These are phyloP conservation scores for Solanum corneliomulleri DNA, from an alignment of 257 asterid species.

Conservation along the genomic window DNA sequence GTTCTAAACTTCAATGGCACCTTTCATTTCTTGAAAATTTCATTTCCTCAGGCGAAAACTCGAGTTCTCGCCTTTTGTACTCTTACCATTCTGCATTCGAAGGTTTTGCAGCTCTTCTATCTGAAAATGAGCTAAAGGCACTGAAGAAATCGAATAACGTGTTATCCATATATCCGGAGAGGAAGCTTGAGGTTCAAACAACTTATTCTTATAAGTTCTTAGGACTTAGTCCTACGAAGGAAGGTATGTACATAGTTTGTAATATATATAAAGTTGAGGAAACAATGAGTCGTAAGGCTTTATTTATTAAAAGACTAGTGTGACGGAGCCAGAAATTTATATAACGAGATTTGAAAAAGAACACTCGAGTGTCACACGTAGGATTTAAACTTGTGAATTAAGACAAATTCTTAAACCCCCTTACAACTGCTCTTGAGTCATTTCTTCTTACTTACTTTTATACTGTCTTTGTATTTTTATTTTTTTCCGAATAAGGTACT, in stretches of 20 bases:
- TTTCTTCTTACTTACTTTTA: background rate
- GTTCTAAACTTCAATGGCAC: conserved; percentile 69
- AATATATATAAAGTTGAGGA: background rate
- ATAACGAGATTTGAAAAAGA: no score
- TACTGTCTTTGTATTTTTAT: background rate
- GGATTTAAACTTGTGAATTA: background rate
- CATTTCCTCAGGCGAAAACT: conserved; percentile 18
- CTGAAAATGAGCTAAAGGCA: conserved; percentile 31
- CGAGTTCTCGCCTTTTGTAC: conserved; percentile 62
- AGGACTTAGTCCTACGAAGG: conserved; percentile 44
- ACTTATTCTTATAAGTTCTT: conserved; percentile 79
- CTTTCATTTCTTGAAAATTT: conserved; percentile 55
- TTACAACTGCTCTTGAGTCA: background rate
- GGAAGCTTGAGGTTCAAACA: conserved; percentile 50
- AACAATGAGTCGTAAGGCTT: background rate
- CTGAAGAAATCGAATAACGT: conserved; percentile 35
- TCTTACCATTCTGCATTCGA: conserved; percentile 70
- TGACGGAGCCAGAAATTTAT: background rate
- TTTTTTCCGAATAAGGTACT: conserved; percentile 22
- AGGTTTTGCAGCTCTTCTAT: conserved; percentile 76
- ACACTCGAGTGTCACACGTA: background rate
- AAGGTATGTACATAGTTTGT: conserved; percentile 10
- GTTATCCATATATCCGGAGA: conserved; percentile 54
- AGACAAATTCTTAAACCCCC: background rate
- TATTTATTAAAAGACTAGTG: background rate